Evolutionary conservation across 179 eudicot species (phyloP).

Genomic region (Gypsophila paniculata): DNA sequence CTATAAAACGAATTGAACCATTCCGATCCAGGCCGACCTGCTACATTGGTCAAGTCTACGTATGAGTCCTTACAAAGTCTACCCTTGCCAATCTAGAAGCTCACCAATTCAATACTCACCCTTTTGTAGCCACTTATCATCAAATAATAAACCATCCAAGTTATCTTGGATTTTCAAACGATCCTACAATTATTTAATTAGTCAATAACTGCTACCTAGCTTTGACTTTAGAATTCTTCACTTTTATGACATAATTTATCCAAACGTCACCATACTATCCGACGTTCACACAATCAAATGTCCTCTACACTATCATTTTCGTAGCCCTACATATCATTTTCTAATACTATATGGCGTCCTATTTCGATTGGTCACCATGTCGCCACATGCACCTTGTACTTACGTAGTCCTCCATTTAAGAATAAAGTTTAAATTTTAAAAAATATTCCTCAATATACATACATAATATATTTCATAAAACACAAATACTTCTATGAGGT

Average conservation of each 20-base stretch:
- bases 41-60: too few relatives aligned
- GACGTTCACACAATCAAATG: constrained; percentile 7
- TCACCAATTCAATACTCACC: not conserved
- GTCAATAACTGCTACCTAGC: not conserved
- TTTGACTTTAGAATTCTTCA: not conserved
- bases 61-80: too few relatives aligned
- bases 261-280: not conserved
- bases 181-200: not conserved
- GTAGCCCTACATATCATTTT: not conserved
- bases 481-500: too few relatives aligned
- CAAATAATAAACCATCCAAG: not conserved
- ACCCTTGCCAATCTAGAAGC: not conserved
- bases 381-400: not conserved
- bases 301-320: not conserved
- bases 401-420: not conserved
- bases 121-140: not conserved
- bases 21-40: too few relatives aligned
- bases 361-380: not conserved
- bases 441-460: too few relatives aligned
- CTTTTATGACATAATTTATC: not conserved
- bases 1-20: too few relatives aligned
- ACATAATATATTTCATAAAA: too few relatives aligned
- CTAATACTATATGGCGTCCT: not conserved
- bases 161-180: not conserved
- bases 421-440: too few relatives aligned